A percentile compares a stretch with the other conserved stretches of the same genome.
Evolutionary conservation across 192 early-diverging fungal species (phyloP).

Genomic region (Rhizophagus sp.): DNA sequence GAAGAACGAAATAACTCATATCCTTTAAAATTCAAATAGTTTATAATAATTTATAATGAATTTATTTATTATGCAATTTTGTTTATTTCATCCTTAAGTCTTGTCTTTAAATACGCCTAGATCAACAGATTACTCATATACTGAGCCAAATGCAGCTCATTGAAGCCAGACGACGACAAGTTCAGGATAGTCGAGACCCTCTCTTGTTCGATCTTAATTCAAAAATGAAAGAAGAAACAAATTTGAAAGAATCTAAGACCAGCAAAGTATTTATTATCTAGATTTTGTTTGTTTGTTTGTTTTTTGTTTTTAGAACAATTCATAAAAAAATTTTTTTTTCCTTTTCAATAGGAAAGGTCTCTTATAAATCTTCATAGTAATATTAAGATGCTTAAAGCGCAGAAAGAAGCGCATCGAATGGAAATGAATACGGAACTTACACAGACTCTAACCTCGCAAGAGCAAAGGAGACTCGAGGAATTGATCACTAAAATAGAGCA

Average conservation of each 20-base stretch:
- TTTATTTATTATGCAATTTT: not conserved
- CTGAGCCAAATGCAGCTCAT: constrained; percentile 60
- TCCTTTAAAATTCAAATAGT: not conserved
- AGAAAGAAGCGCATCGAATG: constrained; percentile 56
- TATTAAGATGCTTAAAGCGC: constrained; percentile 53
- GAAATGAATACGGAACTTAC: constrained; percentile 65
- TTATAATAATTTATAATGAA: no score
- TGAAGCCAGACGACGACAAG: constrained; percentile 53
- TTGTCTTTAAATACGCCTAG: constrained; percentile 37
- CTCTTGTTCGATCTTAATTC: constrained; percentile 56
- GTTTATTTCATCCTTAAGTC: not conserved
- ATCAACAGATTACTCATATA: constrained; percentile 62
- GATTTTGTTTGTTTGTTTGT: not conserved
- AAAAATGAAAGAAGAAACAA: constrained; percentile 64
- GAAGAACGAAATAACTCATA: constrained; percentile 53
- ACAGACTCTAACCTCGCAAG: constrained; percentile 53
- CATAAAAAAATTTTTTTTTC: not conserved
- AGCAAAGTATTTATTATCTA: constrained; percentile 42
- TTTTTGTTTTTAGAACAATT: not conserved
- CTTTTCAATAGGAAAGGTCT: constrained; percentile 48
- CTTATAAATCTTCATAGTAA: constrained; percentile 44
- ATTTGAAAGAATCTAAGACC: constrained; percentile 49
- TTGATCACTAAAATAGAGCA: constrained; percentile 54
- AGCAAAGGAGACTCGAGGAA: constrained; percentile 51
- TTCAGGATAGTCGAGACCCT: constrained; percentile 57